These are phyloP conservation scores for Ogataea neopini DNA, from an alignment of 805 yeast species.

Conservation along the genomic window DNA sequence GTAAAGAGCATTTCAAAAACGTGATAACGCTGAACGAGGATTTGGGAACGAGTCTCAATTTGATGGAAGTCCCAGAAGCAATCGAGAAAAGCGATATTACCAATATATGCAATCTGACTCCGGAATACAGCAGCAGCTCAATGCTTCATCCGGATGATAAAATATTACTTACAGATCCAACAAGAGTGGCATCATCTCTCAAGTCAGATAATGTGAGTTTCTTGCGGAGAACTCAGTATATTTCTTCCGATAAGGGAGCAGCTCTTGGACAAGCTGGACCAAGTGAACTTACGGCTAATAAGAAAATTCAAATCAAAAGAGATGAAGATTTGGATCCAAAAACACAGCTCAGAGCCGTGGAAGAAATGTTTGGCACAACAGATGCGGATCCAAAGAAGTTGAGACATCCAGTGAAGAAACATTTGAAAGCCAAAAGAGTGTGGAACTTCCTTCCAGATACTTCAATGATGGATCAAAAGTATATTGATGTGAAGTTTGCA, in stretches of 20 bases:
- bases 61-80: conserved; percentile 63
- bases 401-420: conserved; percentile 77
- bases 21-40: conserved; percentile 59
- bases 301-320: conserved; percentile 29
- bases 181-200: conserved; percentile 47
- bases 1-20: conserved; percentile 70
- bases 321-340: conserved; percentile 54
- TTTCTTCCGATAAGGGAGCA: conserved; percentile 57
- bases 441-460: conserved; percentile 90
- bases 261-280: conserved; percentile 22
- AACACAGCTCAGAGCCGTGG: conserved; percentile 67
- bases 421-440: conserved; percentile 69
- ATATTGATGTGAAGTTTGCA: conserved; percentile 59
- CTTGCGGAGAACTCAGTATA: conserved; percentile 92
- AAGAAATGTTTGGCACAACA: conserved; percentile 65
- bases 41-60: conserved; percentile 75
- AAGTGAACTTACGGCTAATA: conserved; percentile 18
- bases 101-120: conserved; percentile 33
- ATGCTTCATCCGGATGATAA: conserved; percentile 78
- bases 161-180: conserved; percentile 78
- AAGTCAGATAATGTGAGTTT: conserved; percentile 45
- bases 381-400: conserved; percentile 42
- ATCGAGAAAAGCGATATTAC: conserved; percentile 49
- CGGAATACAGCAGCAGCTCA: conserved; percentile 26
- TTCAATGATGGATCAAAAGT: conserved; percentile 82